These are phyloP conservation scores for Marasmius tenuissimus DNA, from an alignment of 1,284 basidiomycete species.

Conservation along the genomic window DNA sequence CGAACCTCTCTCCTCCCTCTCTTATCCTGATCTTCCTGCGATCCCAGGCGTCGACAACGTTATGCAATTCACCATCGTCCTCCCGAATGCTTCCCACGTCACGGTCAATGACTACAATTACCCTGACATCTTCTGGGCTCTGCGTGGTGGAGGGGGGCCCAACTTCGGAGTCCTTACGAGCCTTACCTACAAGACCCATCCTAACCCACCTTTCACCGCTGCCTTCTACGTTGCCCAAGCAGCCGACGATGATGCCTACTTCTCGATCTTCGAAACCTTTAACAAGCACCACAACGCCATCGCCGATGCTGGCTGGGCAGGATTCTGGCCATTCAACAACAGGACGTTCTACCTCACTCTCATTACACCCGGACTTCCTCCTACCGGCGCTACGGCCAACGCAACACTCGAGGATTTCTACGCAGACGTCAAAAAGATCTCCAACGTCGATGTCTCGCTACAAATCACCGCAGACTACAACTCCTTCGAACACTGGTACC, in stretches of 20 bases:
- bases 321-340: slow-evolving; percentile 17
- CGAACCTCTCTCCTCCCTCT: background rate
- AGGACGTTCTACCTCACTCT: slow-evolving; percentile 5
- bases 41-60: background rate
- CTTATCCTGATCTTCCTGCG: background rate
- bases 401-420: slow-evolving; percentile 3
- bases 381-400: slow-evolving; percentile 1
- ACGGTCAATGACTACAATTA: slow-evolving; percentile 2
- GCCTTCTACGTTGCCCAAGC: background rate
- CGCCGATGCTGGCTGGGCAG: slow-evolving; percentile 29
- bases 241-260: background rate
- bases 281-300: slow-evolving; percentile 19
- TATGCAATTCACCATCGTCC: slow-evolving; percentile 8
- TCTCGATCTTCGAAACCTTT: slow-evolving; percentile 5
- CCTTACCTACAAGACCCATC: slow-evolving; percentile 6
- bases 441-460: background rate
- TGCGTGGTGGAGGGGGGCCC: slow-evolving; percentile 8
- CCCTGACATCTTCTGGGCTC: slow-evolving; percentile 11
- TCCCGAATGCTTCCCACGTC: slow-evolving; percentile 1
- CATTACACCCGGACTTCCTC: slow-evolving; percentile 10
- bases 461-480: background rate
- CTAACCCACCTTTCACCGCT: slow-evolving; percentile 1
- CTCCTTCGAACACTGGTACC: background rate
- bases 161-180: slow-evolving; percentile 3
- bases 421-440: slow-evolving; percentile 1